Evolutionary conservation across 371 early-diverging fungal genomes (phyloP).

Genomic region (Dinochytrium kinnereticum): DNA sequence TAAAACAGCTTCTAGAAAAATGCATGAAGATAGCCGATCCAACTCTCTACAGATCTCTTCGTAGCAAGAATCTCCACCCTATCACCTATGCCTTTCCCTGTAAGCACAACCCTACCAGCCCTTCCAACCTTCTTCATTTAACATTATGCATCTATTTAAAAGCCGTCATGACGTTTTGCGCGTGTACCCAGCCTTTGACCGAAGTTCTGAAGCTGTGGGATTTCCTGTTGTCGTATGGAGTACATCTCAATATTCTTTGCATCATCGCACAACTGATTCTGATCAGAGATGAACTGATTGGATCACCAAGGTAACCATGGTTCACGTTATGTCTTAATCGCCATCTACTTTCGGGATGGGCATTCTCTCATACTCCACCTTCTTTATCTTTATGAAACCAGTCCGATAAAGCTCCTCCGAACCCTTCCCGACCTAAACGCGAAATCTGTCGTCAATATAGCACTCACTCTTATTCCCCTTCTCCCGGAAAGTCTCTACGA

Average conservation of each 20-base stretch:
- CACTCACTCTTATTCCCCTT: constrained; percentile 65
- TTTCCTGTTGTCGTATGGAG: constrained; percentile 85
- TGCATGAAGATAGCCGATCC: constrained; percentile 80
- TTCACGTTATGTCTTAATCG: background rate
- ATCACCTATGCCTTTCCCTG: constrained; percentile 88
- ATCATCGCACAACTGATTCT: constrained; percentile 81
- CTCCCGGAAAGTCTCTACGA: constrained; percentile 76
- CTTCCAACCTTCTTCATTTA: background rate
- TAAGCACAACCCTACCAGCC: constrained; percentile 49
- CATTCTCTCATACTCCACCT: too few species aligned
- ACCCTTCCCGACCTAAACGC: constrained; percentile 81
- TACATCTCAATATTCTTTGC: constrained; percentile 89
- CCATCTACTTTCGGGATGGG: too few species aligned
- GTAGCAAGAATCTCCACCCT: constrained; percentile 74
- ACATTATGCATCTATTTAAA: background rate
- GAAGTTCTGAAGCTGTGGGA: constrained; percentile 91
- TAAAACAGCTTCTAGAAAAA: constrained; percentile 74
- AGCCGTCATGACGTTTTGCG: constrained; percentile 92
- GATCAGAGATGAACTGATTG: constrained; percentile 76
- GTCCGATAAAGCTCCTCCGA: constrained; percentile 81
- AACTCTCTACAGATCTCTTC: constrained; percentile 71
- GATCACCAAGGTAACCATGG: constrained; percentile 53
- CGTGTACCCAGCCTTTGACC: constrained; percentile 85
- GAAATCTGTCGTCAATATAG: constrained; percentile 55
- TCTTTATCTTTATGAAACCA: constrained; percentile 26